These are phyloP conservation scores for Wallacemonas rigidus DNA, from an alignment of 208 protist species.

Conservation along the genomic window DNA sequence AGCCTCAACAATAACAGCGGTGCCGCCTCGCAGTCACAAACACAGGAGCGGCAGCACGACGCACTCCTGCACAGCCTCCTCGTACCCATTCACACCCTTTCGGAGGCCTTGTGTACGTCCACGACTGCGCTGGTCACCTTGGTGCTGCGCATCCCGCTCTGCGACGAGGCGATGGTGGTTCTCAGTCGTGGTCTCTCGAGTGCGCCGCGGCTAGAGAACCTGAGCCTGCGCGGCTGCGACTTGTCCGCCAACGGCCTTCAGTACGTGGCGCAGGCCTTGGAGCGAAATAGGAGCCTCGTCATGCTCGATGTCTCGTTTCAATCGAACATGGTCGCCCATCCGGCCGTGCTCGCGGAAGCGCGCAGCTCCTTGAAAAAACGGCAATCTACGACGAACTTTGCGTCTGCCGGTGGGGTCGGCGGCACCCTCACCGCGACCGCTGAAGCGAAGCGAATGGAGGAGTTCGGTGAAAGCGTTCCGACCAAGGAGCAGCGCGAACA, in stretches of 20 bases:
- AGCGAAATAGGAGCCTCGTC: constrained; percentile 37
- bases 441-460: constrained; percentile 13
- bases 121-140: constrained; percentile 43
- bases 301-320: constrained; percentile 67
- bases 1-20: background rate
- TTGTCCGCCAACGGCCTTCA: constrained; percentile 39
- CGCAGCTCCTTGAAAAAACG: constrained; percentile 38
- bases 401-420: background rate
- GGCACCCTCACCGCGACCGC: background rate
- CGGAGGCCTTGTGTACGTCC: constrained; percentile 29
- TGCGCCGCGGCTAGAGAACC: constrained; percentile 36
- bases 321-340: constrained; percentile 46
- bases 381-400: constrained; percentile 17
- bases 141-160: constrained; percentile 57
- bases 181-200: constrained; percentile 43
- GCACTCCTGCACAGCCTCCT: constrained; percentile 22
- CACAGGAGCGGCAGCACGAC: constrained; percentile 4
- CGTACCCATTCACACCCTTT: constrained; percentile 34
- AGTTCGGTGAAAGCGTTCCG: constrained; percentile 8
- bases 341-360: constrained; percentile 34
- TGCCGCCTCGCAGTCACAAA: background rate
- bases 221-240: constrained; percentile 57
- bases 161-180: constrained; percentile 41
- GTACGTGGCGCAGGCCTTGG: constrained; percentile 37
- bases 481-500: constrained; percentile 41